Base-by-base conservation (phyloP, 768 basidiomycete species). In the Leucosporidium scottii region DNA sequence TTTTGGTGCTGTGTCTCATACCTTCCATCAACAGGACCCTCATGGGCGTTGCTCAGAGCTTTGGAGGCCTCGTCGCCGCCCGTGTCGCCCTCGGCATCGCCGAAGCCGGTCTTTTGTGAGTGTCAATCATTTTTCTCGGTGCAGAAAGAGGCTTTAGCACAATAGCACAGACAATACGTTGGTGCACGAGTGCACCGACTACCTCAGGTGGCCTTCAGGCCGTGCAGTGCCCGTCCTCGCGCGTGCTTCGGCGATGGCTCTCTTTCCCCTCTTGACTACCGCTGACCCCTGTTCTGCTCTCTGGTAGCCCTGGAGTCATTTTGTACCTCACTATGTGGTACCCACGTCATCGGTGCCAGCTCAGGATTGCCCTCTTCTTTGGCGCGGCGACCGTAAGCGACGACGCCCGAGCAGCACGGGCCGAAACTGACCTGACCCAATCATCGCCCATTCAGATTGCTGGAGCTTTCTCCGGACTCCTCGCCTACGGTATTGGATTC, bases 361-460 rank as follows among this genome's bases (percentile, higher is more conserved):
- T 69, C n/a, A 62, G 74, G 15, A 69, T 75, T 36, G 74, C 65
- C 1, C 57, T 75, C 62, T 75, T 75, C 69, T 75, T 75, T 57
- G 67, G 67, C 12, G 68, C 70, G 5, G 64, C 55, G 55, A 56
- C 55, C 17, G 58, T 73, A 44, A 44, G 39, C 8, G 39, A 44
- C 39, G 39, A 17, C 7, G 39, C 3, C 8, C 15, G 8, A 17
- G 39, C 39, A 17, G 39, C 13, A 2, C 39, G 2, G 10, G 13
- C 39, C 39, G 39, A 17, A 44, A 34, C 34, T 34, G 34, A 34
- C 34, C 34, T 34, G 10, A 13, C 3, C 13, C 15, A 36, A 36
- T 12, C 34, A 5, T 36, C 39, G 39, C 15, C 15, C 15, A 2
- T 13, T 69, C 4, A 74, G 7, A 55, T 73, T 4, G 72, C 72